Conservation (phyloP, 2,329 filamentous ascomycete species). For the Meredithiella fracta region DNA sequence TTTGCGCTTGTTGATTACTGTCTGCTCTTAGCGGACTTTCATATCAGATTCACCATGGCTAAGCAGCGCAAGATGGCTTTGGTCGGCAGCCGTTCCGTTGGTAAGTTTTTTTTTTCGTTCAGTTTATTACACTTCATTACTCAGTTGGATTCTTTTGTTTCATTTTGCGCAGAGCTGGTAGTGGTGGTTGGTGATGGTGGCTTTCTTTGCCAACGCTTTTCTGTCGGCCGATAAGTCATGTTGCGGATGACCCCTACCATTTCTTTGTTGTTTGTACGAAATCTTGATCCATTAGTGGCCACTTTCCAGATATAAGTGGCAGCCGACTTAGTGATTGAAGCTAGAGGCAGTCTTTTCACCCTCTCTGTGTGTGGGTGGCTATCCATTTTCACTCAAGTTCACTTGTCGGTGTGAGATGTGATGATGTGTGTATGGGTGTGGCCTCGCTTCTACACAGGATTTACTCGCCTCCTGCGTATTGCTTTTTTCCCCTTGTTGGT, state of each 20-base stretch:
- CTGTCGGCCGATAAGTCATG: too few relatives aligned
- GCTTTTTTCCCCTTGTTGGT: neutral
- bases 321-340: too few relatives aligned
- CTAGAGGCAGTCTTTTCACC: too few relatives aligned
- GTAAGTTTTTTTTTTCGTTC: conserved; percentile 22
- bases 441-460: neutral
- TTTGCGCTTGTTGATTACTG: neutral
- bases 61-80: conserved; percentile 94
- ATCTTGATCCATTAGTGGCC: too few relatives aligned
- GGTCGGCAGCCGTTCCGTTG: conserved; percentile 81
- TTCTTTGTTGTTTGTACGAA: too few relatives aligned
- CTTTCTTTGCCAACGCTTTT: neutral
- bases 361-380: too few relatives aligned
- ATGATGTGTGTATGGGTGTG: neutral
- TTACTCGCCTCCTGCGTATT: neutral
- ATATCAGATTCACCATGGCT: conserved; percentile 26
- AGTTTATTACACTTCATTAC: neutral
- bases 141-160: neutral
- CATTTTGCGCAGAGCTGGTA: neutral
- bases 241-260: too few relatives aligned
- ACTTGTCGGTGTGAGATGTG: too few relatives aligned
- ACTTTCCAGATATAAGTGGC: too few relatives aligned
- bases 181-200: neutral
- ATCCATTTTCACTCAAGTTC: neutral
- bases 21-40: too few relatives aligned